Conservation (phyloP, 225 moss, liverwort and hornwort species). For the Asterella californica region DNA sequence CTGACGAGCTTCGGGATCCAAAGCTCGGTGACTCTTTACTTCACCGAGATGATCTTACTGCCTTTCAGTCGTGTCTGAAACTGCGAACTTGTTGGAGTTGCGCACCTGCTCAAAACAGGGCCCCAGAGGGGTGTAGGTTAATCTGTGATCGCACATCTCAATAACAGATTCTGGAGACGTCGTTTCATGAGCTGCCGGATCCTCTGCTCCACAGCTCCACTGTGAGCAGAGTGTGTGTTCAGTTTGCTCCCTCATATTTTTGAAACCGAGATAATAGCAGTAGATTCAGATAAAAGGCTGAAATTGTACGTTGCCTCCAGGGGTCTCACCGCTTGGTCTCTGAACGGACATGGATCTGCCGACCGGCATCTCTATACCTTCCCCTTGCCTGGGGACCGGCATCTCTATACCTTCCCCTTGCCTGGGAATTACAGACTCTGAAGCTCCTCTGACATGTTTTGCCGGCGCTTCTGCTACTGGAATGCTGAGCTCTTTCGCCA, state of each 20-base stretch:
- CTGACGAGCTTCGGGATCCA: neutral
- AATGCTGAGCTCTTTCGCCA: neutral
- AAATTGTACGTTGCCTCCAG: neutral
- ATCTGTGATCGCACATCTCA: neutral
- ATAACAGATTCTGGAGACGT: neutral
- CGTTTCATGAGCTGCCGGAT: neutral
- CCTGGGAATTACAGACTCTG: constrained; percentile 8
- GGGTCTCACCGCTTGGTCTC: neutral
- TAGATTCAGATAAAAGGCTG: neutral
- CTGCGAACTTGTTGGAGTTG: neutral
- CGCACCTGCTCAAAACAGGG: neutral
- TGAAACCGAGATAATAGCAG: neutral
- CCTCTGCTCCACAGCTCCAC: no score
- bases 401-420: neutral
- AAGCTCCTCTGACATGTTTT: constrained; percentile 1
- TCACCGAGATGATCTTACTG: neutral
- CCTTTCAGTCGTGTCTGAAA: neutral
- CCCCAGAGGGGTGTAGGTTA: neutral
- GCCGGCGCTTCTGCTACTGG: neutral
- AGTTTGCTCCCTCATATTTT: neutral
- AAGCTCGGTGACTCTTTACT: neutral
- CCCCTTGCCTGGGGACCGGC: neutral
- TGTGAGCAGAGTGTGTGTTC: neutral
- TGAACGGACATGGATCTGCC: neutral
- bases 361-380: neutral